Conservation (phyloP, 805 yeast genomes). For the Hanseniaspora lachancei region DNA sequence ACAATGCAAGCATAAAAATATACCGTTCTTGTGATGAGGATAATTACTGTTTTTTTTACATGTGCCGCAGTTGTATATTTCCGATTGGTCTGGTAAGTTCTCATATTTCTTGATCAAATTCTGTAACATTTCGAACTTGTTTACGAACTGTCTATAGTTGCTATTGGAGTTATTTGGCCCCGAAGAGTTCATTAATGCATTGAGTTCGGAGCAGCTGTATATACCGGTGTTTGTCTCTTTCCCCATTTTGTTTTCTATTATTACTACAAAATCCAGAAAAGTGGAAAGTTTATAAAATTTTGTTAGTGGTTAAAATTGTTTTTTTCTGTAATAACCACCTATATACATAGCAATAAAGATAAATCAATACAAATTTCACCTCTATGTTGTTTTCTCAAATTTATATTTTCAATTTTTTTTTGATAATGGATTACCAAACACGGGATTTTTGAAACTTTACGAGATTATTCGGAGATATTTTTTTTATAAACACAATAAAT, state of each 20-base stretch:
- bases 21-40: slow-evolving; percentile 5
- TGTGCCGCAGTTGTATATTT: slow-evolving; percentile 5
- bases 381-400: too few species aligned
- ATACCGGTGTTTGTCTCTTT: not conserved
- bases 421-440: too few species aligned
- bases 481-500: too few species aligned
- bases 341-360: too few species aligned
- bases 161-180: not conserved
- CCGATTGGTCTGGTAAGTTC: not conserved
- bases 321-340: too few species aligned
- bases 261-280: too few species aligned
- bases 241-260: not conserved
- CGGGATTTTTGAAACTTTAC: too few species aligned
- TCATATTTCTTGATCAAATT: slow-evolving; percentile 7
- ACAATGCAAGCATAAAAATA: slow-evolving; percentile 61
- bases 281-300: too few species aligned
- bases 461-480: not conserved
- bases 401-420: too few species aligned
- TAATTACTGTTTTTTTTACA: slow-evolving; percentile 6
- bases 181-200: not conserved
- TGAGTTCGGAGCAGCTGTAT: slow-evolving; percentile 6
- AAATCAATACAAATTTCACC: too few species aligned
- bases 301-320: too few species aligned
- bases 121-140: slow-evolving; percentile 12
- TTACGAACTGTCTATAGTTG: slow-evolving; percentile 5